phyloP scores from a whole-genome alignment of 352 stramenopile genomes.

The Phytophthora tentaculata region DNA sequence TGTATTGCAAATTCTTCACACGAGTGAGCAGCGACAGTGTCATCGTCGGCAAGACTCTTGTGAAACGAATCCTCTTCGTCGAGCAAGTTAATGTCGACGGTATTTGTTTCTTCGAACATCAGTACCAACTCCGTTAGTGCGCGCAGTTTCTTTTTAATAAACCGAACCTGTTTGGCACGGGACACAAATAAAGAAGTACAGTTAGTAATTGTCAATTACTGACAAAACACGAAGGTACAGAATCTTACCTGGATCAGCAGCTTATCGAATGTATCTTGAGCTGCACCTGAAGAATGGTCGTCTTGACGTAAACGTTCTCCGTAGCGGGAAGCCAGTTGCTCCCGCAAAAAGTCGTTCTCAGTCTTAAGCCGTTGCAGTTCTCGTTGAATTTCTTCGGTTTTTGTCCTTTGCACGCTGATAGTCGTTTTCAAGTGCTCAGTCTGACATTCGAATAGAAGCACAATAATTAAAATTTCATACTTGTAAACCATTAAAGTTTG shows the following conservation, averaged over 20 bases:
- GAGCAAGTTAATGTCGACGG: conserved; percentile 43
- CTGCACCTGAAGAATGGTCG: conserved; percentile 5
- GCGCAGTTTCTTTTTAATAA: conserved; percentile 33
- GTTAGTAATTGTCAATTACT: not conserved
- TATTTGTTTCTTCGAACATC: conserved; percentile 41
- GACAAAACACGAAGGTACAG: not conserved
- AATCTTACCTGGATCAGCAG: conserved; percentile 33
- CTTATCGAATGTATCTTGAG: conserved; percentile 20
- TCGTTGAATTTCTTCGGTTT: conserved; percentile 18
- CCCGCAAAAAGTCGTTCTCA: conserved; percentile 32
- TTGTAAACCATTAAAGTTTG: not conserved
- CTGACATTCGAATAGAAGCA: conserved; percentile 18
- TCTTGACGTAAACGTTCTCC: conserved; percentile 2
- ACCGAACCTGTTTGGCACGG: conserved; percentile 24
- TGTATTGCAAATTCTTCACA: conserved; percentile 16
- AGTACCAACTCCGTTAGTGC: conserved; percentile 42
- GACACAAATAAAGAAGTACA: conserved; percentile 1
- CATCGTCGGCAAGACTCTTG: conserved; percentile 2
- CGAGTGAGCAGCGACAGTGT: conserved; percentile 13
- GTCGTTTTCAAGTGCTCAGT: conserved; percentile 30
- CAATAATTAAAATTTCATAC: not conserved
- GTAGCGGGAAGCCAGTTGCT: conserved; percentile 13
- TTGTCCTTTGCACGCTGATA: conserved; percentile 21
- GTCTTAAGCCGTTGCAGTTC: conserved; percentile 11
- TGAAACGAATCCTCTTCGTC: conserved; percentile 25